Conservation (phyloP, 2,329 filamentous ascomycete species). For the Fusarium sp. region DNA sequence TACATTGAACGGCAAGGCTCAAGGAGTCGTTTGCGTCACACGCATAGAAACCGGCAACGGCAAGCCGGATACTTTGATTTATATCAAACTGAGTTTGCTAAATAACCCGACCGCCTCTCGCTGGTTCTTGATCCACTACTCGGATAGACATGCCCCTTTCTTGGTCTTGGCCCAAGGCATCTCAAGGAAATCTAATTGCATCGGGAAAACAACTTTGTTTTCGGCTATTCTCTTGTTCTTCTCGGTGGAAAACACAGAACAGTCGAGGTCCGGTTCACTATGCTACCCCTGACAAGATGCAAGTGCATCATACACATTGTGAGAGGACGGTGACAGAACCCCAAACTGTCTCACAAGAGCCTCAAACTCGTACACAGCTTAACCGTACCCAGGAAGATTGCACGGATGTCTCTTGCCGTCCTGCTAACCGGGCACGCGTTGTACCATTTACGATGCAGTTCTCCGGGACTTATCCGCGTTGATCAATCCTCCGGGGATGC, state of each 20-base stretch:
- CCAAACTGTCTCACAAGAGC: slow-evolving; percentile 16
- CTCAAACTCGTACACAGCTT: slow-evolving; percentile 2
- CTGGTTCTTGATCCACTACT: not conserved
- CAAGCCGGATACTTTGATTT: slow-evolving; percentile 17
- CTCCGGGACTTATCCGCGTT: slow-evolving; percentile 32
- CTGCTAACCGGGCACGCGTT: slow-evolving; percentile 18
- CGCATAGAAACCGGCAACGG: slow-evolving; percentile 20
- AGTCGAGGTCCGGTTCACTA: not conserved
- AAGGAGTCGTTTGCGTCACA: slow-evolving; percentile 38
- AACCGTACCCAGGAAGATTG: slow-evolving; percentile 15
- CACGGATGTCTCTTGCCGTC: slow-evolving; percentile 22
- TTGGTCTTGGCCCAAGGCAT: not conserved
- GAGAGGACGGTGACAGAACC: slow-evolving; percentile 1
- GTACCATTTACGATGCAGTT: slow-evolving; percentile 31
- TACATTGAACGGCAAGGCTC: slow-evolving; percentile 11
- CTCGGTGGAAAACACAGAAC: not conserved
- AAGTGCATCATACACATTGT: not conserved
- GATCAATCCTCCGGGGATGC: slow-evolving; percentile 41
- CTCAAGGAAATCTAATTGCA: not conserved
- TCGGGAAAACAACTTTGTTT: not conserved
- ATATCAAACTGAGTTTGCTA: slow-evolving; percentile 12
- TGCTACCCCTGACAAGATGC: not conserved
- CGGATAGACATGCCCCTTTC: not conserved
- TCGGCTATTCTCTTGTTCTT: not conserved
- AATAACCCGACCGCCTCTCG: slow-evolving; percentile 11